A percentile compares a stretch with the other conserved stretches of the same genome.
These are phyloP conservation scores for Litsea cubeba DNA, from an alignment of 164 flowering plant genomes.

Conservation along the genomic window DNA sequence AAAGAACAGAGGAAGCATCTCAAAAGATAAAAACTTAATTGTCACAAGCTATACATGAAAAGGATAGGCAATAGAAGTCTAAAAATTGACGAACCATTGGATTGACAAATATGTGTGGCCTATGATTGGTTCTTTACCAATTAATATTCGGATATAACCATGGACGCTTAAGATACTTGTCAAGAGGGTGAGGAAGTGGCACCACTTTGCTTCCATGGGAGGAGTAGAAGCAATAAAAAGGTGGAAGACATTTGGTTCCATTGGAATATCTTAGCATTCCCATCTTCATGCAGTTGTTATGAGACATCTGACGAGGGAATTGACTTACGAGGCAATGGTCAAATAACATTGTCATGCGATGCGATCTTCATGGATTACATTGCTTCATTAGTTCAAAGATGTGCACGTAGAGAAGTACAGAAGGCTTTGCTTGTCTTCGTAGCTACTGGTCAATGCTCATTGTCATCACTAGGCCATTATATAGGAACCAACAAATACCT, in stretches of 20 bases:
- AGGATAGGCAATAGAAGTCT: too few relatives aligned
- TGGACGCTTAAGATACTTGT: too few relatives aligned
- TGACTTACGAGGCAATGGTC: conserved; percentile 20
- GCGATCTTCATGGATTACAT: conserved; percentile 19
- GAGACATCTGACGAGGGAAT: conserved; percentile 26
- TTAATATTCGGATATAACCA: too few relatives aligned
- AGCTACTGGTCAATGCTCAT: conserved; percentile 6
- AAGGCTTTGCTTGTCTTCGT: conserved; percentile 14
- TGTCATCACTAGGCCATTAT: neutral
- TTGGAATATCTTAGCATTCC: conserved; percentile 13
- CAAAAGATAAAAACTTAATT: too few relatives aligned
- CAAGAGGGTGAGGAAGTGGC: too few relatives aligned
- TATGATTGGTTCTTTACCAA: too few relatives aligned
- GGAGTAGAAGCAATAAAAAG: neutral
- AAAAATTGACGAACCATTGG: too few relatives aligned
- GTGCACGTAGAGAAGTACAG: conserved; percentile 10
- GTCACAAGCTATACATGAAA: too few relatives aligned
- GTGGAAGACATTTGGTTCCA: conserved; percentile 18
- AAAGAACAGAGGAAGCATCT: too few relatives aligned
- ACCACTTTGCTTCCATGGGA: too few relatives aligned
- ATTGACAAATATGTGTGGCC: too few relatives aligned
- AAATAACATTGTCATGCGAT: conserved; percentile 23
- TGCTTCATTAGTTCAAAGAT: conserved; percentile 4
- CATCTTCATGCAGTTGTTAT: conserved; percentile 23
- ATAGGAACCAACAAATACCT: neutral